Evolutionary conservation across 2,329 filamentous ascomycete species (phyloP).

Genomic region (Aureobasidium namibiae): DNA sequence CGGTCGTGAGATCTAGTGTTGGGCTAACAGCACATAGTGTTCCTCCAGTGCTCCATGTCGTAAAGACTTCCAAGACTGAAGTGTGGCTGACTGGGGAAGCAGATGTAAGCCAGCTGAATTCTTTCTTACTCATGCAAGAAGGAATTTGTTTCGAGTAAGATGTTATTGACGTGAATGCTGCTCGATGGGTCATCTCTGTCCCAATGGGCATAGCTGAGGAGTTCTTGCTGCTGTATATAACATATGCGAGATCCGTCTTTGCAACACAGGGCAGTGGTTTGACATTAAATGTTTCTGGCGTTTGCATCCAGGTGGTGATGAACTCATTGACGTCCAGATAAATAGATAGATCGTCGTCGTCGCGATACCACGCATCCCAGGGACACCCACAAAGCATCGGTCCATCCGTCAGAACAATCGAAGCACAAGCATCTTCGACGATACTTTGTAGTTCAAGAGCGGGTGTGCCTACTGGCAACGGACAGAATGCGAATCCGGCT

Average conservation of each 20-base stretch:
- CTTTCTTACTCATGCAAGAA: slow-evolving; percentile 18
- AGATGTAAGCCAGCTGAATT: slow-evolving; percentile 16
- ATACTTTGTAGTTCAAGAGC: background rate
- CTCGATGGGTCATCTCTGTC: slow-evolving; percentile 32
- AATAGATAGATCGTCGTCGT: background rate
- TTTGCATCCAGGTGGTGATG: background rate
- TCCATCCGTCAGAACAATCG: background rate
- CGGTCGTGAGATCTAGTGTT: background rate
- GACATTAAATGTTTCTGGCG: background rate
- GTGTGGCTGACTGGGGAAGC: slow-evolving; percentile 16
- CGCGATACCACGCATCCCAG: background rate
- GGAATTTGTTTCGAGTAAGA: background rate
- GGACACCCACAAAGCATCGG: background rate
- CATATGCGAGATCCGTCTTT: slow-evolving; percentile 12
- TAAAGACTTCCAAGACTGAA: slow-evolving; percentile 18
- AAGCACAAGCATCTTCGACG: background rate
- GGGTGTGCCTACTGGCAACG: background rate
- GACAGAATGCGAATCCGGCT: background rate
- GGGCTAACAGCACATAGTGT: slow-evolving; percentile 18
- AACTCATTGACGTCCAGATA: background rate
- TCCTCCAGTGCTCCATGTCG: slow-evolving; percentile 17
- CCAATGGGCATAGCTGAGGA: slow-evolving; percentile 22
- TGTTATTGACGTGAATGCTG: slow-evolving; percentile 36
- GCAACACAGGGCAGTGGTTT: background rate
- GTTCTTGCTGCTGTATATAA: slow-evolving; percentile 24